A percentile compares a stretch with the other conserved stretches of the same genome.
Conservation (phyloP, 2,329 filamentous ascomycete genomes). For the Aspergillus sp. region DNA sequence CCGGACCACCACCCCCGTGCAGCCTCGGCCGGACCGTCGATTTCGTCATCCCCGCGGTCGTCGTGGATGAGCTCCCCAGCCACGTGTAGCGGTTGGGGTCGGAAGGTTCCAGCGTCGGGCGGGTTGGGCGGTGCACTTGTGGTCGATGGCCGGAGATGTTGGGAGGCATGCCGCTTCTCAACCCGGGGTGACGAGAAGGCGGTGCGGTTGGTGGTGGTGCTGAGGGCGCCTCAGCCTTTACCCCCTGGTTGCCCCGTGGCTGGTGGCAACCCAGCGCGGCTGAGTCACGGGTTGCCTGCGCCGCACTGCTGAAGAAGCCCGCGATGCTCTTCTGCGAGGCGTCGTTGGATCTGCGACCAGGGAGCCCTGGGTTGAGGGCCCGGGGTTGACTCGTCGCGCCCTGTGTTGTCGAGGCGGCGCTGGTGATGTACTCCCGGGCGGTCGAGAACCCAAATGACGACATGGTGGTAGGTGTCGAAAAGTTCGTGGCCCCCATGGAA, state of each 20-base stretch:
- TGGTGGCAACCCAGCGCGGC: constrained; percentile 12
- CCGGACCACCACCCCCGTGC: constrained; percentile 1
- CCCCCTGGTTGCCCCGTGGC: constrained; percentile 11
- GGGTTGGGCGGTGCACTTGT: constrained; percentile 29
- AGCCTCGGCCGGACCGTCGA: constrained; percentile 19
- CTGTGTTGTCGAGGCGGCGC: constrained; percentile 20
- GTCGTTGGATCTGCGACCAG: constrained; percentile 37
- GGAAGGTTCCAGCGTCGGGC: constrained; percentile 32
- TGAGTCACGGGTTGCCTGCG: constrained; percentile 11
- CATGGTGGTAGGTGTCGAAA: constrained; percentile 36
- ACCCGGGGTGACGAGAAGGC: constrained; percentile 5
- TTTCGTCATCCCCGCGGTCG: constrained; percentile 1
- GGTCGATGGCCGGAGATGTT: constrained; percentile 29
- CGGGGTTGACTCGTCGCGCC: constrained; percentile 21
- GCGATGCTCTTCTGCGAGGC: constrained; percentile 54
- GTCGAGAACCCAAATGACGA: constrained; percentile 62
- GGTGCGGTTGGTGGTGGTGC: background rate
- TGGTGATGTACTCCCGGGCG: constrained; percentile 54
- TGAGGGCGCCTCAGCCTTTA: constrained; percentile 4
- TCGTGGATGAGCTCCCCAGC: constrained; percentile 23
- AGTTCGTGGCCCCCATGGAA: constrained; percentile 59
- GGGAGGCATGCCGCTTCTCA: constrained; percentile 18
- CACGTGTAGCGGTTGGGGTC: constrained; percentile 36
- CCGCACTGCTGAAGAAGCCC: constrained; percentile 46
- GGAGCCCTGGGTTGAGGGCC: constrained; percentile 25